Evolutionary conservation across 2,329 filamentous ascomycete genomes (phyloP), one percentile per base, ranked within the genome.

Genomic region (Bipolaris gigantea): DNA sequence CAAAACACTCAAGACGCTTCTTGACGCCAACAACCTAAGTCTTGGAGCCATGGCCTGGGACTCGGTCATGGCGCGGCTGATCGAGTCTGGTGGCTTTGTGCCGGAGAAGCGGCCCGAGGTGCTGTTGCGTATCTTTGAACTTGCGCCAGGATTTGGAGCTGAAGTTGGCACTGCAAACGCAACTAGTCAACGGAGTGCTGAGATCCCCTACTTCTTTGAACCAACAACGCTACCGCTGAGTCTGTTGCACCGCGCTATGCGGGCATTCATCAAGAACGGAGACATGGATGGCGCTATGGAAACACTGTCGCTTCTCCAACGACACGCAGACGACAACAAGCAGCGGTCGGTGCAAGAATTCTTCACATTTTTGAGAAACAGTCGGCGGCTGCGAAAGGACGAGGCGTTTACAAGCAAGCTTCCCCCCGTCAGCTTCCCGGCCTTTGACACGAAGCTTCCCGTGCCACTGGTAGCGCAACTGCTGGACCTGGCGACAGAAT

Each of bases 401-500:
- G 58, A 67, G 27, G 64, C 61, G 1, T 72, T 72, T 38, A 63
- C 63, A 5, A 70, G 61, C 48, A 57, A 38, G 36, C 52, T 65
- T 18, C 60, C 64, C 5, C 68, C 71, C 2, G 73, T 77, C 41
- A 75, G 80, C 3, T 80, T 78, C 56, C 77, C 77, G 2, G 74
- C 71, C 4, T 81, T 78, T 61, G 63, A 74, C 66, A 61, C 72
- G 65, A 70, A 77, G 61, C 57, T 85, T 16, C 81, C 82, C 2
- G 62, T 75, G 9, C 66, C 75, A 5, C 75, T 81, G 2, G 70
- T 85, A 39, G 81, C 79, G 2, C 73, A 75, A 19, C 67, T 85
- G 21, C 71, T 86, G 19, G 80, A 83, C 54, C 61, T 84, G 25
- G 72, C 77, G 19, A 81, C 77, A 0, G 72, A 77, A 18, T 72